Base-by-base conservation (phyloP, 202 grass and related monocot genomes). In the Zizania palustris region DNA sequence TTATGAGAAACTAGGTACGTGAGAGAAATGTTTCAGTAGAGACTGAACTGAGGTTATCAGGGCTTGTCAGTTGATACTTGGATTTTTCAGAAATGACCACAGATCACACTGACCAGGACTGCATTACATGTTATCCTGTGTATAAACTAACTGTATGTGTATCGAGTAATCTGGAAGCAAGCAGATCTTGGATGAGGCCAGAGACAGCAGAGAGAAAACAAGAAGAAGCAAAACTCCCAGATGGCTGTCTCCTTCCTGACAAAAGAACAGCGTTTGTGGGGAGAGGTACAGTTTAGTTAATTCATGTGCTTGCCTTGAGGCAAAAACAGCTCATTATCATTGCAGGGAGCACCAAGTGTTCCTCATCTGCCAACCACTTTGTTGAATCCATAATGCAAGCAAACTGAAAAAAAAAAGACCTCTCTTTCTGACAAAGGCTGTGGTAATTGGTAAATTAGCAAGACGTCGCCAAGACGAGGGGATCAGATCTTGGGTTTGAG, bases 351-450 rank as follows among this genome's bases (percentile, higher is more conserved):
- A 46, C 66, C 66, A 77, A 73, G 60, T 60, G 18, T 6, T 69
- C 44, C 63, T 58, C 20, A 21, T 82, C 84, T 63, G 49, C 18
- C 63, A 9, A 75, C 63, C 69, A 71, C 42, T 15, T 75, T 75
- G 59, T 70, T 65, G 72, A 71, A 57, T 56, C 48, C 65, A 58
- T 41, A 86, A 77, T 87, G 37, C 79, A 87, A 87, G 79, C 50
- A 82, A 87, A 1, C 56, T 0, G n/a, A n/a, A n/a, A n/a, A 9
- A 22, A 68, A 6, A 36, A 7, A 0, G 42, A 18, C 35, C 2
- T 13, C 38, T 71, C 13, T 58, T 56, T 81, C 55, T 61, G 46
- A 45, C 60, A 39, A 57, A 39, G 18, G 38, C 28, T 28, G 42
- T 6, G 7, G 59, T n/a, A n/a, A n/a, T n/a, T n/a, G n/a, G n/a